Base-by-base conservation (phyloP, 1,284 basidiomycete species). In the Puccinia horiana region DNA sequence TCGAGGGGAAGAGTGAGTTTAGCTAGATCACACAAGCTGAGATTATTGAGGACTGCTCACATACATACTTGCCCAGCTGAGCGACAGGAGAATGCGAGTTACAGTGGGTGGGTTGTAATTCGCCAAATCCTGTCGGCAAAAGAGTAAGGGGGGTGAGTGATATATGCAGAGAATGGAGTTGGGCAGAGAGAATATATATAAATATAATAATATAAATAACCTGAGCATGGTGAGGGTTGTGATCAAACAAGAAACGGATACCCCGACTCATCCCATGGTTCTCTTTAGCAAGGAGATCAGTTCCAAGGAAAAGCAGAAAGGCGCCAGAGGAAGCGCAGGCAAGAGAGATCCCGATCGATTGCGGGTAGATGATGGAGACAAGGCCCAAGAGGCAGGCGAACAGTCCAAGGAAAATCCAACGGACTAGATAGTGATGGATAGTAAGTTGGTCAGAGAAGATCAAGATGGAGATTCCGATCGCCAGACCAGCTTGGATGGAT, bases 181-280 rank as follows among this genome's bases (percentile, higher is more conserved):
- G 70, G 47, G 32, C 4, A 5, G 14, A 37, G 44, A 2, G 70
- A 29, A n/a, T n/a, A n/a, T n/a, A n/a, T n/a, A n/a, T n/a, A n/a
- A n/a, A n/a, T n/a, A n/a, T n/a, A n/a, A n/a, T n/a, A n/a, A n/a
- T n/a, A n/a, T n/a, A n/a, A 40, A 18, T 23, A 63, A 76, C 74
- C 58, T 76, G 54, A 23, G 54, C 23, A 35, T 76, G 74, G n/a
- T 61, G 58, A 42, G 35, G 56, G 58, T 76, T 76, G 26, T 76
- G 74, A 76, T 76, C 74, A 23, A 76, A 49, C 8, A 76, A 47
- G 44, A 76, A 76, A 44, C 74, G 54, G 6, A 76, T 44, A 18
- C 74, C 74, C 8, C 35, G 32, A 32, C 74, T 76, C 56, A 76
- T 76, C 16, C 74, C 74, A 49, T 40, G 12, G 37, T 76, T 58